phyloP scores from a whole-genome alignment of 2,329 filamentous ascomycete species.

The Cordyceps tenuipes region DNA sequence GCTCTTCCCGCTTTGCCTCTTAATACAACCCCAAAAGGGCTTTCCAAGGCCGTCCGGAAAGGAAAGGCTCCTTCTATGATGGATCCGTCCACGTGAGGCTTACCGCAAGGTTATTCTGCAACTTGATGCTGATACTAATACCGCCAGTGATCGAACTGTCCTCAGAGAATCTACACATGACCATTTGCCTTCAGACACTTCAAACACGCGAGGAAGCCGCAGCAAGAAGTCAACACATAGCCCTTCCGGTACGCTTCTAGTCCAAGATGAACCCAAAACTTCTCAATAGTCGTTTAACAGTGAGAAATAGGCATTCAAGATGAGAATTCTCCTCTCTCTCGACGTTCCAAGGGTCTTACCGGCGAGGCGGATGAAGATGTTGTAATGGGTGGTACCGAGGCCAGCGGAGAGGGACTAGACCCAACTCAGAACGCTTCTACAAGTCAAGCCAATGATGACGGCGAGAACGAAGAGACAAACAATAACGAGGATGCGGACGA shows the following conservation, averaged over 20 bases:
- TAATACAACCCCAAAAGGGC: conserved; percentile 22
- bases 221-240: conserved; percentile 5
- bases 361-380: conserved; percentile 54
- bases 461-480: conserved; percentile 9
- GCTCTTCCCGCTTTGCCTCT: conserved; percentile 27
- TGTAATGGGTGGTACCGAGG: conserved; percentile 62
- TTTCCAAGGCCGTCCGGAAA: conserved; percentile 46
- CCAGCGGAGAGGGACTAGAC: conserved; percentile 33
- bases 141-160: background rate
- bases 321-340: conserved; percentile 27
- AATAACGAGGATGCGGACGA: background rate
- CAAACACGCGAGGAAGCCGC: background rate
- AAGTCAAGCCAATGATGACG: conserved; percentile 14
- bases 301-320: background rate
- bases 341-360: conserved; percentile 46
- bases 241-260: background rate
- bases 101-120: background rate
- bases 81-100: conserved; percentile 62
- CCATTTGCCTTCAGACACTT: background rate
- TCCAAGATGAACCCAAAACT: background rate
- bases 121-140: conserved; percentile 14
- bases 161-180: background rate
- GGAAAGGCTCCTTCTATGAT: conserved; percentile 55
- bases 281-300: background rate
- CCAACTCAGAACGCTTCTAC: conserved; percentile 35